phyloP scores from a whole-genome alignment of 371 early-diverging fungal species.

The Fennellomyces sp. region DNA sequence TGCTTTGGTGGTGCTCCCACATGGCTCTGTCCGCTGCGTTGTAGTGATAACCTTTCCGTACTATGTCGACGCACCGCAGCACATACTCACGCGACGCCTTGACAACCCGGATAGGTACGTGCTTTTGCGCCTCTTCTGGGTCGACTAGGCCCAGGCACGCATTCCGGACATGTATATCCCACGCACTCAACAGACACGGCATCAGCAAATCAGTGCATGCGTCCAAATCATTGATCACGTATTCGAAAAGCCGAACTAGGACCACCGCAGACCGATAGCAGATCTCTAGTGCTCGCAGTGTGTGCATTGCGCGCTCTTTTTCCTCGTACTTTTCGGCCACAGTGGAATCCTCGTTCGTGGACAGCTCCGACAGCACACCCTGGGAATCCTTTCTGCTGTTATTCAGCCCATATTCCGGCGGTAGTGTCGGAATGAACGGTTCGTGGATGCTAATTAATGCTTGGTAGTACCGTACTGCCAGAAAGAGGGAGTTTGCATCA shows the following conservation, averaged over 20 bases:
- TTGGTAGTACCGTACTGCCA: constrained; percentile 30
- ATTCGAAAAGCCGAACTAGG: constrained; percentile 36
- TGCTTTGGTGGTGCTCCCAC: constrained; percentile 39
- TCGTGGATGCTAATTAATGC: constrained; percentile 30
- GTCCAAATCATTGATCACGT: constrained; percentile 18
- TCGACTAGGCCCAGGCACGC: constrained; percentile 31
- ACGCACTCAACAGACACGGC: constrained; percentile 31
- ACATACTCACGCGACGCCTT: constrained; percentile 29
- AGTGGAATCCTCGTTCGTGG: constrained; percentile 4
- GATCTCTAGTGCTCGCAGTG: constrained; percentile 30
- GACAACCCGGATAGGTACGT: constrained; percentile 20
- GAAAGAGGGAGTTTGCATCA: constrained; percentile 18
- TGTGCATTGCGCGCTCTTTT: constrained; percentile 11
- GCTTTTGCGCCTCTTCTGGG: constrained; percentile 16
- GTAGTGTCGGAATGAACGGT: constrained; percentile 30
- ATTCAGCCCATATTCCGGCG: constrained; percentile 3
- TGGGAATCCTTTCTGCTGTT: not conserved
- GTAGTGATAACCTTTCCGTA: constrained; percentile 36
- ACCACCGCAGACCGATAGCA: constrained; percentile 29
- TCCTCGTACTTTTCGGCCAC: not conserved
- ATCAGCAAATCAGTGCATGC: constrained; percentile 24
- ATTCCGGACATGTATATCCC: constrained; percentile 41
- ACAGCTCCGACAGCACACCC: not conserved
- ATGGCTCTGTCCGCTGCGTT: constrained; percentile 33
- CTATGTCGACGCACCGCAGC: constrained; percentile 29